phyloP scores from a whole-genome alignment of 2,329 filamentous ascomycete genomes.

The Zelopaecilomyces penicillatus region DNA sequence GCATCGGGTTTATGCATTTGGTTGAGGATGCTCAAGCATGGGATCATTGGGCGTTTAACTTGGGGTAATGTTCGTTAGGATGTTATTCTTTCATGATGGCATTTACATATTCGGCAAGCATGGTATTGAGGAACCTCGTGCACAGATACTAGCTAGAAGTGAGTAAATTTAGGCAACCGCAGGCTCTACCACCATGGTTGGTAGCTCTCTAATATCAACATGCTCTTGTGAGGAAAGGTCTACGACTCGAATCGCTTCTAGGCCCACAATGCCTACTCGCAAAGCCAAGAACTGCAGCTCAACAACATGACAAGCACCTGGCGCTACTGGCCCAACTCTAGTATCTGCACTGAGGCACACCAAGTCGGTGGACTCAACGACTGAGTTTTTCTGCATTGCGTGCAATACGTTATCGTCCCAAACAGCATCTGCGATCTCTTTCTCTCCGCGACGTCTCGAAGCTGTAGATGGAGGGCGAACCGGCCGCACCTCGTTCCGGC shows the following conservation, averaged over 20 bases:
- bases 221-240: constrained; percentile 68
- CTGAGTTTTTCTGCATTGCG: constrained; percentile 59
- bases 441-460: constrained; percentile 25
- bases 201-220: constrained; percentile 67
- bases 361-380: constrained; percentile 56
- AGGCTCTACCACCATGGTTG: constrained; percentile 52
- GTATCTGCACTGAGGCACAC: constrained; percentile 70
- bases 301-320: constrained; percentile 64
- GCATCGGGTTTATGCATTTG: constrained; percentile 1
- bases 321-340: constrained; percentile 62
- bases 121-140: too few species aligned
- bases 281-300: constrained; percentile 66
- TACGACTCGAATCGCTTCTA: constrained; percentile 65
- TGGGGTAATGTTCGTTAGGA: background rate
- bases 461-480: constrained; percentile 45
- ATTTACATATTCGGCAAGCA: too few species aligned
- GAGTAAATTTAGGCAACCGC: constrained; percentile 14
- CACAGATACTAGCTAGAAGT: too few species aligned
- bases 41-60: constrained; percentile 7
- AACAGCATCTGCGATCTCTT: constrained; percentile 54
- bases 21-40: constrained; percentile 5
- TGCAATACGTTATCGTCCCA: constrained; percentile 65
- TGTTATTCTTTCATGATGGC: constrained; percentile 8
- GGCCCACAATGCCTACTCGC: constrained; percentile 54
- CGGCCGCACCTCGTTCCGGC: constrained; percentile 47